Evolutionary conservation across 257 asterid species (phyloP), one percentile per base, ranked within the genome.

Genomic region (Eustoma russellianum): DNA sequence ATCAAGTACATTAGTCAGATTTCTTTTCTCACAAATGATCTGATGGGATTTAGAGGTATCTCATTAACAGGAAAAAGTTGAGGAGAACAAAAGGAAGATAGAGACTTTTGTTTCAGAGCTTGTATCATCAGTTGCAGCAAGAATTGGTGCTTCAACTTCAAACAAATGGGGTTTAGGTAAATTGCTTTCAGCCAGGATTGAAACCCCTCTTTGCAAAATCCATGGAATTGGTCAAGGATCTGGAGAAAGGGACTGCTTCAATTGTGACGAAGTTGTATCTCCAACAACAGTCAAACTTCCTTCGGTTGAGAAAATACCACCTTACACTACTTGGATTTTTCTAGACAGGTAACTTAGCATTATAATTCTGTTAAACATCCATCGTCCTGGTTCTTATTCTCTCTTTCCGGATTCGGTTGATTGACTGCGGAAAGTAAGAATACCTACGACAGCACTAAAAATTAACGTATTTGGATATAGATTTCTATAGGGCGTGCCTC

Each of bases 271-370:
- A 66, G 78, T 83, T 65, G 82, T 76, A 33, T 66, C 72, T 57
- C 46, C 83, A 50, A 59, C 73, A 18, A 77, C 88, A 56, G 83
- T 77, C 65, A 92, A 70, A 68, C 80, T 92, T 63, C 97, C 98
- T 12, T 41, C 13, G 33, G 15, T 79, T 30, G 85, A 92, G 69
- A 88, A 71, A 72, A 74, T 88, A 48, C 94, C 90, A 57, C 77
- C 88, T 35, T 92, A 88, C 61, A 92, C 97, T 51, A 92, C 97
- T 52, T 92, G 98, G 98, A 85, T 81, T 46, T 92, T 82, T 67
- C 69, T 92, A 60, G 79, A 88, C 68, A 88, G 76, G 98, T 88
- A 79, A 48, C 55, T 16, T 49, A 63, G 24, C 50, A 30, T 76
- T 51, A 13, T 18, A 18, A 40, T 49, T 14, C 15, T 5, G 9